Evolutionary conservation across 2,329 filamentous ascomycete species (phyloP).

Genomic region (Pyrenochaeta sp.): DNA sequence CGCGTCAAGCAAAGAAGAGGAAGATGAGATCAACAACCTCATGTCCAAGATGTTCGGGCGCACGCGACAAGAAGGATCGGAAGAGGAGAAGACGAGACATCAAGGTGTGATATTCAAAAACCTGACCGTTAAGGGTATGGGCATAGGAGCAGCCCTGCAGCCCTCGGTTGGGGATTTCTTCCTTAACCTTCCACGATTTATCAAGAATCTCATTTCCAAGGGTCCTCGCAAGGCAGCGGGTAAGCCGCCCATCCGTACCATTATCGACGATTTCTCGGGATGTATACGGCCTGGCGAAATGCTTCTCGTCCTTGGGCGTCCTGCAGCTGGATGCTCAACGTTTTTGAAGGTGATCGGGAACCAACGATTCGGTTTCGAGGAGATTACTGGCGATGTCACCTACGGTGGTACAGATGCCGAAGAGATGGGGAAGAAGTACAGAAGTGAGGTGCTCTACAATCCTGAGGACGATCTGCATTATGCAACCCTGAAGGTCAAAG

Average conservation of each 20-base stretch:
- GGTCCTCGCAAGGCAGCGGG: constrained; percentile 48
- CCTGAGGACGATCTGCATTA: constrained; percentile 82
- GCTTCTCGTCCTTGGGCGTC: constrained; percentile 73
- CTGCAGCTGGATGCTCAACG: constrained; percentile 75
- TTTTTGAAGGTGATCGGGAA: constrained; percentile 75
- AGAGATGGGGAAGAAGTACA: constrained; percentile 65
- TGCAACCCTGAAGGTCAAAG: constrained; percentile 76
- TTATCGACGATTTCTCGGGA: constrained; percentile 71
- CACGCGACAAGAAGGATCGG: constrained; percentile 69
- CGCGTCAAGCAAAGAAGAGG: constrained; percentile 43
- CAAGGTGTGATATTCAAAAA: constrained; percentile 72
- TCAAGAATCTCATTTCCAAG: constrained; percentile 61
- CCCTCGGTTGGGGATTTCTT: constrained; percentile 69
- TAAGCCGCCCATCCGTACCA: constrained; percentile 68
- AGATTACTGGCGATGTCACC: constrained; percentile 63
- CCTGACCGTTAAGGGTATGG: constrained; percentile 69
- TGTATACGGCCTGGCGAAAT: constrained; percentile 78
- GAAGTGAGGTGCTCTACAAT: constrained; percentile 75
- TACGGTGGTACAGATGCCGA: constrained; percentile 65
- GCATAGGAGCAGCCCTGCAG: constrained; percentile 69
- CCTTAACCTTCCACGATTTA: constrained; percentile 62
- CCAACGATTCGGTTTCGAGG: constrained; percentile 66
- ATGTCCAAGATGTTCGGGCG: constrained; percentile 77
- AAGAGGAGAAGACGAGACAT: constrained; percentile 75
- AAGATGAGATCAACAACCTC: constrained; percentile 66